Evolutionary conservation across 1,284 basidiomycete species (phyloP).

Genomic region (Agaricales sp.): DNA sequence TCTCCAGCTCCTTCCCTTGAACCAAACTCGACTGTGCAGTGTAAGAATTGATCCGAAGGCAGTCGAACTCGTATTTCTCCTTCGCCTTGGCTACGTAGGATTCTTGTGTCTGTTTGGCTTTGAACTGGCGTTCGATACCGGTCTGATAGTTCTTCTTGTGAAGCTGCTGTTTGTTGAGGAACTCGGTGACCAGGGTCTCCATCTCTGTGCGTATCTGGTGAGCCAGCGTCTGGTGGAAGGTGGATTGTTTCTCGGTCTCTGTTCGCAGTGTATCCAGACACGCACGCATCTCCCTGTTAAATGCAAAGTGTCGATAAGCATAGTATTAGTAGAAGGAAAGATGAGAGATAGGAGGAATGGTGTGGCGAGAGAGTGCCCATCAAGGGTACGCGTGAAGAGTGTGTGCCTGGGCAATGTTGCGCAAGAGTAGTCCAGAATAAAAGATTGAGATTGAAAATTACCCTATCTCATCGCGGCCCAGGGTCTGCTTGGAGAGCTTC

Average conservation of each 20-base stretch:
- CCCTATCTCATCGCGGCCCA: slow-evolving; percentile 92
- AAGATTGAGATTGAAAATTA: too few species aligned
- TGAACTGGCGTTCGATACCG: slow-evolving; percentile 80
- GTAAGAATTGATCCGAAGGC: slow-evolving; percentile 90
- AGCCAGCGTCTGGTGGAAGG: slow-evolving; percentile 59
- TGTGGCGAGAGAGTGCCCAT: too few species aligned
- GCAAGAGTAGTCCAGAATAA: too few species aligned
- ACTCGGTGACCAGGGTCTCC: slow-evolving; percentile 58
- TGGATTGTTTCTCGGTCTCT: slow-evolving; percentile 81
- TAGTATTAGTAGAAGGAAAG: slow-evolving; percentile 6
- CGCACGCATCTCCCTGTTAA: slow-evolving; percentile 66
- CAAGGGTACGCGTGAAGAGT: too few species aligned
- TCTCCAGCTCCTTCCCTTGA: slow-evolving; percentile 92
- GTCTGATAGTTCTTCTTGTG: slow-evolving; percentile 69
- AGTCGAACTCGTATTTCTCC: slow-evolving; percentile 92
- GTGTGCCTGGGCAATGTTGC: too few species aligned
- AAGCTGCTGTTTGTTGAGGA: slow-evolving; percentile 58
- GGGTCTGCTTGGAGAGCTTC: slow-evolving; percentile 68
- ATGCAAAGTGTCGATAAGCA: too few species aligned
- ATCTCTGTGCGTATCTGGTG: slow-evolving; percentile 72
- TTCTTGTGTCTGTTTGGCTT: slow-evolving; percentile 79
- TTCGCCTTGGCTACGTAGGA: slow-evolving; percentile 79
- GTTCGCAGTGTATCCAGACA: slow-evolving; percentile 69
- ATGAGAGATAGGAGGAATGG: too few species aligned
- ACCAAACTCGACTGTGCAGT: slow-evolving; percentile 90